Conservation (phyloP, 352 stramenopile species). For the Paralagenidium karlingii region DNA sequence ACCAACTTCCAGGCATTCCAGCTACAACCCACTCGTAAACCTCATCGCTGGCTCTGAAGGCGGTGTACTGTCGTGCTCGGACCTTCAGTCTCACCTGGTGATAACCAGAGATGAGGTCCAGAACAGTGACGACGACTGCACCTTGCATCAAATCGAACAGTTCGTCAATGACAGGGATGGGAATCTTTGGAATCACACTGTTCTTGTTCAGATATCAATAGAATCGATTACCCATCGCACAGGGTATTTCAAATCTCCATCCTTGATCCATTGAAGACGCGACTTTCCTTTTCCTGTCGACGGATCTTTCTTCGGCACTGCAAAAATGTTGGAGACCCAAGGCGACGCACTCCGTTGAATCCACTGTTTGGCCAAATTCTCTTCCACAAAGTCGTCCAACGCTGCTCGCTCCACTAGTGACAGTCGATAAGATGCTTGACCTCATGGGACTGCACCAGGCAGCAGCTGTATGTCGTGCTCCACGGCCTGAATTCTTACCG, state of each 20-base stretch:
- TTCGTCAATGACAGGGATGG: slow-evolving; percentile 10
- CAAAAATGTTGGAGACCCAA: slow-evolving; percentile 12
- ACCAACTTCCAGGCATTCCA: slow-evolving; percentile 4
- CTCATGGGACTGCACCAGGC: background rate
- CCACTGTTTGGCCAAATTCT: slow-evolving; percentile 5
- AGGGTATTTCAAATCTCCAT: background rate
- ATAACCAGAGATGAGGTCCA: slow-evolving; percentile 7
- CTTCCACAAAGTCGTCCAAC: slow-evolving; percentile 4
- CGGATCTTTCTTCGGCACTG: slow-evolving; percentile 7
- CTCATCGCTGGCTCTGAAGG: slow-evolving; percentile 1
- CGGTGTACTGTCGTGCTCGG: slow-evolving; percentile 1
- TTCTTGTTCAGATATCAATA: slow-evolving; percentile 8
- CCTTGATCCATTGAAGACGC: slow-evolving; percentile 4
- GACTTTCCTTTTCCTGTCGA: slow-evolving; percentile 3
- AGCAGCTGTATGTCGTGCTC: too few species aligned
- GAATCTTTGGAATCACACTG: slow-evolving; percentile 6
- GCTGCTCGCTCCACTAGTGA: slow-evolving; percentile 3
- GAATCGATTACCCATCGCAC: slow-evolving; percentile 3
- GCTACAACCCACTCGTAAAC: slow-evolving; percentile 2
- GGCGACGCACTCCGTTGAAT: slow-evolving; percentile 4
- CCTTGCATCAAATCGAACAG: slow-evolving; percentile 6
- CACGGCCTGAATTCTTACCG: too few species aligned
- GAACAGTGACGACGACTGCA: background rate
- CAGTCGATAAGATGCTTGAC: background rate
- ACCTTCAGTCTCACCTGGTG: slow-evolving; percentile 1